A percentile compares a stretch with the other conserved stretches of the same genome.
Evolutionary conservation across 179 eudicot genomes (phyloP).

Genomic region (Silene vulgaris): DNA sequence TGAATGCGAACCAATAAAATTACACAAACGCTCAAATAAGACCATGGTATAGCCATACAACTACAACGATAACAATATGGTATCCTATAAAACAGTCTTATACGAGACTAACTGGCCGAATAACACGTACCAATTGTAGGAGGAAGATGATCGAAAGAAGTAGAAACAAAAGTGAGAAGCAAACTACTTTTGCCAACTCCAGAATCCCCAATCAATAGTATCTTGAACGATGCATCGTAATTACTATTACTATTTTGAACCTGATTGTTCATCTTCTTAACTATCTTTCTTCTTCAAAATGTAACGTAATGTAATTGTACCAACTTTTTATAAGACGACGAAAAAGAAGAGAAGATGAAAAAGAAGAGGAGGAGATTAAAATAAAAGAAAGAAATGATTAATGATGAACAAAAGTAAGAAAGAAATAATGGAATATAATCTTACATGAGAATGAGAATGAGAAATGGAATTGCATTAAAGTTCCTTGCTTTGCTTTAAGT

Average conservation of each 20-base stretch:
- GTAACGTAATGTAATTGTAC: background rate
- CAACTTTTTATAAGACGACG: background rate
- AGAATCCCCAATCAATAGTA: conserved; percentile 42
- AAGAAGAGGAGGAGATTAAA: background rate
- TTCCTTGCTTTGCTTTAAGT: background rate
- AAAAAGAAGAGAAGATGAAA: no score
- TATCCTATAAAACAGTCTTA: no score
- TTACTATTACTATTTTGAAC: conserved; percentile 11
- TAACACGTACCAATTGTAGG: conserved; percentile 28
- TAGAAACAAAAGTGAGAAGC: conserved; percentile 41
- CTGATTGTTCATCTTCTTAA: conserved; percentile 20
- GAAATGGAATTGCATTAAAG: background rate
- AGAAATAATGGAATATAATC: no score
- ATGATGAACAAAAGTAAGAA: no score
- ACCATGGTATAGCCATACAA: no score
- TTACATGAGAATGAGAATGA: background rate
- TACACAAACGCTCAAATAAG: no score
- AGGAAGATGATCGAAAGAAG: conserved; percentile 35
- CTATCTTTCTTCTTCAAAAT: background rate
- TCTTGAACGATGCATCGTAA: conserved; percentile 45
- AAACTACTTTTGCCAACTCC: conserved; percentile 48
- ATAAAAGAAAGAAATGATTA: background rate
- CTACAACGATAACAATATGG: no score
- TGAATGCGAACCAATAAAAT: no score
- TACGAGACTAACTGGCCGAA: no score